Conservation (phyloP, 1,284 basidiomycete species). For the Malassezia furfur region DNA sequence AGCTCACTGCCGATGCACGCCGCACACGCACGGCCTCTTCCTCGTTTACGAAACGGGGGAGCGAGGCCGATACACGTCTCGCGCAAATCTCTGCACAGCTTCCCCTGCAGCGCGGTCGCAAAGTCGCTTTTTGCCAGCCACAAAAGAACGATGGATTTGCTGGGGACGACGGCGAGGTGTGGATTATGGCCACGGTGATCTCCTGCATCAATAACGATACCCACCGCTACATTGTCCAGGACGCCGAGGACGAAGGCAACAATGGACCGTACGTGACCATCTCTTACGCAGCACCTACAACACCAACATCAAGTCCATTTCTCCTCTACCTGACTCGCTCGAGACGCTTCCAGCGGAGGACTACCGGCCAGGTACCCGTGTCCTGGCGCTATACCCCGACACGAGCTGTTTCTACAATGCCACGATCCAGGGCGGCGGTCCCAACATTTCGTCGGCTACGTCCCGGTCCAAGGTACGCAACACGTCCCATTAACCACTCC, state of each 20-base stretch:
- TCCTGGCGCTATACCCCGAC: slow-evolving; percentile 47
- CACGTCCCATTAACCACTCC: background rate
- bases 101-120: slow-evolving; percentile 25
- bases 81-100: slow-evolving; percentile 14
- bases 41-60: background rate
- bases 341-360: slow-evolving; percentile 36
- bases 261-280: slow-evolving; percentile 15
- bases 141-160: background rate
- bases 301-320: slow-evolving; percentile 37
- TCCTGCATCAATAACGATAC: slow-evolving; percentile 31
- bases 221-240: slow-evolving; percentile 29
- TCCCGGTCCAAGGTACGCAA: slow-evolving; percentile 21
- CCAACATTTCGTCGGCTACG: slow-evolving; percentile 20
- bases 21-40: background rate
- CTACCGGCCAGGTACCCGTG: slow-evolving; percentile 32
- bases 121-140: slow-evolving; percentile 33
- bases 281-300: slow-evolving; percentile 21
- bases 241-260: slow-evolving; percentile 21
- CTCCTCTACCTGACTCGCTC: slow-evolving; percentile 36
- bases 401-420: slow-evolving; percentile 47
- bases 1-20: background rate
- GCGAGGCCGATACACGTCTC: background rate
- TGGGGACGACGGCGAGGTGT: slow-evolving; percentile 29
- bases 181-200: slow-evolving; percentile 34
- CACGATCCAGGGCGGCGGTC: slow-evolving; percentile 41